phyloP scores from a whole-genome alignment of 2,329 filamentous ascomycete genomes.

The Sphaerulina vaccinii region DNA sequence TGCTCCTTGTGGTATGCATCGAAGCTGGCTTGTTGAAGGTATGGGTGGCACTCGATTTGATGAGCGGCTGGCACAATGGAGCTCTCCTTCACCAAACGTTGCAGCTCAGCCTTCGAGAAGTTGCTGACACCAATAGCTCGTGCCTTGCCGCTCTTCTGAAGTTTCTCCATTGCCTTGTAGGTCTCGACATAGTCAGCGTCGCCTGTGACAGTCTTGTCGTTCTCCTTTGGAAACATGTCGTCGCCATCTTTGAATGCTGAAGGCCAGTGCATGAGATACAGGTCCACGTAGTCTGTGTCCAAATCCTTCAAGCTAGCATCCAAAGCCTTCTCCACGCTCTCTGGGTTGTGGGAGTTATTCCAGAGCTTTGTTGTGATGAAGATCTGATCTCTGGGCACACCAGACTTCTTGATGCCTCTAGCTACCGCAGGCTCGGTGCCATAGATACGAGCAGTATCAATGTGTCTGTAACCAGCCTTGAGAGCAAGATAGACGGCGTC shows the following conservation, averaged over 20 bases:
- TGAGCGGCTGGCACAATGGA: slow-evolving; percentile 32
- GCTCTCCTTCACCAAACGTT: slow-evolving; percentile 47
- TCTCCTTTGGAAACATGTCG: slow-evolving; percentile 48
- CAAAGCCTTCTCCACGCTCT: slow-evolving; percentile 62
- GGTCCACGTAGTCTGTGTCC: slow-evolving; percentile 65
- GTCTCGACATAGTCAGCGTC: slow-evolving; percentile 53
- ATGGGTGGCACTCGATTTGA: slow-evolving; percentile 56
- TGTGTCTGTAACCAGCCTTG: slow-evolving; percentile 55
- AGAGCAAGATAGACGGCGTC: slow-evolving; percentile 50
- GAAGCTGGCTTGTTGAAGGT: slow-evolving; percentile 52
- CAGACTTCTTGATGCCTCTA: slow-evolving; percentile 60
- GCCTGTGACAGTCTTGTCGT: slow-evolving; percentile 42
- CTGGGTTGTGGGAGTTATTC: slow-evolving; percentile 61
- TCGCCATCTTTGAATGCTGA: slow-evolving; percentile 48
- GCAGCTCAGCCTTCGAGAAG: slow-evolving; percentile 51
- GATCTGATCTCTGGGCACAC: slow-evolving; percentile 63
- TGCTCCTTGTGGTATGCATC: slow-evolving; percentile 50
- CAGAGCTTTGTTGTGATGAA: slow-evolving; percentile 60
- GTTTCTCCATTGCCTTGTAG: slow-evolving; percentile 47
- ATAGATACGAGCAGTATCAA: slow-evolving; percentile 48
- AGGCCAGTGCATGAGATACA: slow-evolving; percentile 70
- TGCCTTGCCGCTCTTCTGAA: slow-evolving; percentile 39
- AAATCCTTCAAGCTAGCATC: slow-evolving; percentile 60
- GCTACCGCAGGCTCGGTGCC: slow-evolving; percentile 66
- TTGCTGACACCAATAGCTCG: slow-evolving; percentile 56